These are phyloP conservation scores for Colletotrichum tanaceti DNA, from an alignment of 2,329 filamentous ascomycete genomes.

Conservation along the genomic window DNA sequence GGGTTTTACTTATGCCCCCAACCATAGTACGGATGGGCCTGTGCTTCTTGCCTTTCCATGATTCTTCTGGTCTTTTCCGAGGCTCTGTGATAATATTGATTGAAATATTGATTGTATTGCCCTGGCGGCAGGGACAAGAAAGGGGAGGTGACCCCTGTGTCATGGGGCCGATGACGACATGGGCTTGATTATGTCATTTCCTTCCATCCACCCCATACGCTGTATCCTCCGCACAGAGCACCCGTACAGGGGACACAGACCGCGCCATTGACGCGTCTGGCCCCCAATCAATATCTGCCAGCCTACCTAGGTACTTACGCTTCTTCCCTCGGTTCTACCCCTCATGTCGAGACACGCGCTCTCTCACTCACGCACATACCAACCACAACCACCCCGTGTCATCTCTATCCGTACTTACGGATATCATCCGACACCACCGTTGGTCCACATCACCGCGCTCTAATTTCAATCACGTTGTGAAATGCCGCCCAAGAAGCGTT, in stretches of 20 bases:
- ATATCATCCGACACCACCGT: background rate
- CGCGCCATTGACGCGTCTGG: slow-evolving; percentile 6
- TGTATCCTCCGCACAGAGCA: too few relatives aligned
- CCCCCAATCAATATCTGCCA: background rate
- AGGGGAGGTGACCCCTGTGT: background rate
- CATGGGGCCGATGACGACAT: slow-evolving; percentile 15
- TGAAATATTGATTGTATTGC: background rate
- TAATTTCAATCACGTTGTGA: background rate
- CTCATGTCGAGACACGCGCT: too few relatives aligned
- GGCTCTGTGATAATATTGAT: background rate
- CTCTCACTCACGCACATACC: too few relatives aligned
- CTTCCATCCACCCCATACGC: background rate
- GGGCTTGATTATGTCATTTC: background rate
- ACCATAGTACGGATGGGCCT: too few relatives aligned
- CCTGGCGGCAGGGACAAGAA: background rate
- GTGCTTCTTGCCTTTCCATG: slow-evolving; percentile 10
- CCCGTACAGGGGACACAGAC: background rate
- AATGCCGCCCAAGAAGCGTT: slow-evolving; percentile 18
- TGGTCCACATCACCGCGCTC: background rate
- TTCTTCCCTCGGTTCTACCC: background rate
- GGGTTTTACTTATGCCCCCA: too few relatives aligned
- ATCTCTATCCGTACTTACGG: background rate
- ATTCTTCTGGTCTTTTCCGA: slow-evolving; percentile 8
- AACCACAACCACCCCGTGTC: too few relatives aligned
- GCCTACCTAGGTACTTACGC: too few relatives aligned